Evolutionary conservation across 257 asterid genomes (phyloP).

Genomic region (Forsythia viridissima): DNA sequence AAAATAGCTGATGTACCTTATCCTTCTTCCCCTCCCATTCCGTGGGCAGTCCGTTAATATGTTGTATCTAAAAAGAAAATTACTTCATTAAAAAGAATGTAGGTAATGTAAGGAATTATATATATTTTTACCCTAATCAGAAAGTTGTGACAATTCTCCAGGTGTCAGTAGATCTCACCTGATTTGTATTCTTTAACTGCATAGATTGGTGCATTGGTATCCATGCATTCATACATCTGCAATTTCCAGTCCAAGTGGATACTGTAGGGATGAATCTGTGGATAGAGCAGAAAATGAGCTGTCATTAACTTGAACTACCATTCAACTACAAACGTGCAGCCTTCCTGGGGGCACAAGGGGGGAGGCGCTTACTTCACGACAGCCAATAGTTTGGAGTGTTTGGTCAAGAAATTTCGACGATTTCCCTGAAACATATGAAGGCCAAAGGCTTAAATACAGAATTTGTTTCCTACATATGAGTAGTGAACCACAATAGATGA

Average conservation of each 20-base stretch:
- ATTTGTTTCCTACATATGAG: not conserved
- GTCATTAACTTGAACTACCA: not conserved
- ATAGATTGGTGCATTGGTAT: conserved; percentile 86
- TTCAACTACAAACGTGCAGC: not conserved
- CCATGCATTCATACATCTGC: conserved; percentile 89
- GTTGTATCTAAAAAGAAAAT: conserved; percentile 46
- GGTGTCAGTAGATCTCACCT: conserved; percentile 41
- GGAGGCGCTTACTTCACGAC: conserved; percentile 57
- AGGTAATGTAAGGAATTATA: not conserved
- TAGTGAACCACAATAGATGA: not conserved
- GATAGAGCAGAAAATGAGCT: not conserved
- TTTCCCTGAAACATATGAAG: conserved; percentile 49
- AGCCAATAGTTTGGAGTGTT: conserved; percentile 64
- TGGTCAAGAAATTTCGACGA: conserved; percentile 39
- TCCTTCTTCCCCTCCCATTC: conserved; percentile 76
- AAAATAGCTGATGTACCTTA: conserved; percentile 70
- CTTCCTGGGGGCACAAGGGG: not conserved
- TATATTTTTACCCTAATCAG: not conserved
- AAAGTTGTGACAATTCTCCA: too few relatives aligned
- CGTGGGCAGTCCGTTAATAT: conserved; percentile 70
- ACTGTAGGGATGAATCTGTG: conserved; percentile 69
- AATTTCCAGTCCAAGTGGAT: conserved; percentile 80
- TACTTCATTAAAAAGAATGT: not conserved
- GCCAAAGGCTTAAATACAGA: not conserved
- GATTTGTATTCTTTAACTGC: conserved; percentile 78